Percentiles rank a stretch among this genome's conserved stretches.
Conservation (phyloP, 139 green algal genomes). For the Chlamydomonas schloesseri region DNA sequence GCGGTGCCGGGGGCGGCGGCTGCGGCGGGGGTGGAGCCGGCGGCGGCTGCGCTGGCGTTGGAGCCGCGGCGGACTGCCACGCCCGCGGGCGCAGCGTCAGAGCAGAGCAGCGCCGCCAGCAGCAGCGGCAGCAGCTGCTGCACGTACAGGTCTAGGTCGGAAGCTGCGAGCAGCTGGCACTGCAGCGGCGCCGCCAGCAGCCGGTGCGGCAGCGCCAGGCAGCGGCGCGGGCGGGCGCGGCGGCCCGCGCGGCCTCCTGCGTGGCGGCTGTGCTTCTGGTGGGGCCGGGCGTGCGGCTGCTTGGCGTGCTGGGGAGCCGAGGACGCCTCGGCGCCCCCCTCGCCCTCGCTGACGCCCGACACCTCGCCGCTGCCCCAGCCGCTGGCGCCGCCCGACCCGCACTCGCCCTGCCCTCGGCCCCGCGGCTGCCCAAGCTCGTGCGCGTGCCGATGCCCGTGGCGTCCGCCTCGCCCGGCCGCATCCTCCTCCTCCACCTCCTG, state of each 20-base stretch:
- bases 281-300: too few relatives aligned
- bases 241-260: background rate
- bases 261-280: too few relatives aligned
- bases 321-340: too few relatives aligned
- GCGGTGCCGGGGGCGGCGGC: background rate
- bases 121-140: constrained; percentile 17
- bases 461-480: too few relatives aligned
- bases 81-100: background rate
- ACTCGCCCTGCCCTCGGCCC: too few relatives aligned
- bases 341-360: too few relatives aligned
- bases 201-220: constrained; percentile 1
- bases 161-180: background rate
- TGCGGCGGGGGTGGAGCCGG: too few relatives aligned
- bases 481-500: background rate
- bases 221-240: background rate
- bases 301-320: too few relatives aligned
- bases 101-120: background rate
- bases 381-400: too few relatives aligned
- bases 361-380: too few relatives aligned
- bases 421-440: too few relatives aligned
- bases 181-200: constrained; percentile 14
- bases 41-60: background rate
- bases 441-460: too few relatives aligned
- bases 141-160: background rate
- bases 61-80: background rate